Evolutionary conservation across 2,329 filamentous ascomycete genomes (phyloP).

Genomic region (Exophiala bonariae): DNA sequence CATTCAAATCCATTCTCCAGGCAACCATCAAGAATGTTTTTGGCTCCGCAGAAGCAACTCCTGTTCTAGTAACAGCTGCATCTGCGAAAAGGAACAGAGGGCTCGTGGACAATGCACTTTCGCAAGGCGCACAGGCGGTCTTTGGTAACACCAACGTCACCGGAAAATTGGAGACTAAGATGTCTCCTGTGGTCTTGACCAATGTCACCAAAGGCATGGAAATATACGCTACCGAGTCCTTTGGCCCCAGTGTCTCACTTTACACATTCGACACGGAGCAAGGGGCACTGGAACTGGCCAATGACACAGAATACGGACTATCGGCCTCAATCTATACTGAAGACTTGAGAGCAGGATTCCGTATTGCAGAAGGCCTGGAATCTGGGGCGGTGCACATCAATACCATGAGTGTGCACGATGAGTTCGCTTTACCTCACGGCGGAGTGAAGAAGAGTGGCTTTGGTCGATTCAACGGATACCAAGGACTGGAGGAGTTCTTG

Average conservation of each 20-base stretch:
- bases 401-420: constrained; percentile 60
- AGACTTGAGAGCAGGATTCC: constrained; percentile 60
- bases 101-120: constrained; percentile 56
- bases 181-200: constrained; percentile 36
- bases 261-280: constrained; percentile 57
- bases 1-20: constrained; percentile 42
- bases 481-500: constrained; percentile 61
- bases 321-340: constrained; percentile 69
- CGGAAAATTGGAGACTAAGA: constrained; percentile 41
- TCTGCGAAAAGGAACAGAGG: constrained; percentile 53
- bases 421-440: constrained; percentile 64
- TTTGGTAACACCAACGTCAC: constrained; percentile 46
- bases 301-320: constrained; percentile 79
- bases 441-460: constrained; percentile 65
- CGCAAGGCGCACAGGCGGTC: constrained; percentile 58
- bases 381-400: constrained; percentile 47
- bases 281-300: constrained; percentile 70
- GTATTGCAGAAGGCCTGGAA: constrained; percentile 63
- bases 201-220: constrained; percentile 62
- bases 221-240: constrained; percentile 71
- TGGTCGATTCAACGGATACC: constrained; percentile 58
- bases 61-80: constrained; percentile 44
- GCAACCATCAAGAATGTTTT: constrained; percentile 5
- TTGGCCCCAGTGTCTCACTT: constrained; percentile 73
- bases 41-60: constrained; percentile 15